Conservation (phyloP, 139 green algal genomes). For the Spirogloea muscicola region DNA sequence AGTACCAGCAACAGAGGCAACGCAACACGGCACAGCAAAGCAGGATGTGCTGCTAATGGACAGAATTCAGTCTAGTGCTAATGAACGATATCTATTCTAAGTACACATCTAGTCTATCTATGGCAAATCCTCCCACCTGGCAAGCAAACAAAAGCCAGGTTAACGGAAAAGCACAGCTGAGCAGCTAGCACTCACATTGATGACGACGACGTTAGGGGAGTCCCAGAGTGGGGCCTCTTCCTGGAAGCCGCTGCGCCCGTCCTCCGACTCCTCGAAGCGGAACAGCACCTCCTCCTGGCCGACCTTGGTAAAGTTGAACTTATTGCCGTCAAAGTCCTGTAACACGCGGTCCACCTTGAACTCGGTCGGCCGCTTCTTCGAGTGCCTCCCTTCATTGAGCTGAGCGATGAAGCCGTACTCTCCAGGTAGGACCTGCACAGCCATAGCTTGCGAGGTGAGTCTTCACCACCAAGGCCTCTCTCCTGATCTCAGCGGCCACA, state of each 20-base stretch:
- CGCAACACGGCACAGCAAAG: too few relatives aligned
- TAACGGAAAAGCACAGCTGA: too few relatives aligned
- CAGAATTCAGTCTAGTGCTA: too few relatives aligned
- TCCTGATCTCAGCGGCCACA: too few relatives aligned
- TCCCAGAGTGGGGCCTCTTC: constrained; percentile 13
- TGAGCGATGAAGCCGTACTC: constrained; percentile 83
- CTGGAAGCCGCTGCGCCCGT: constrained; percentile 21
- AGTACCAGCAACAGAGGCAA: too few relatives aligned
- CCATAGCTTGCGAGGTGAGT: too few relatives aligned
- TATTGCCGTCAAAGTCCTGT: constrained; percentile 84
- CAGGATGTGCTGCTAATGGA: too few relatives aligned
- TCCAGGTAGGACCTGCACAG: constrained; percentile 68
- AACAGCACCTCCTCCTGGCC: constrained; percentile 87
- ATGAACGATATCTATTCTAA: too few relatives aligned
- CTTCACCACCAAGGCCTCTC: too few relatives aligned
- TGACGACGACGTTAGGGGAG: constrained; percentile 83
- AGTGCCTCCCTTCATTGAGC: constrained; percentile 90
- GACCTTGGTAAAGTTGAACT: constrained; percentile 99
- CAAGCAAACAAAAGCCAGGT: too few relatives aligned
- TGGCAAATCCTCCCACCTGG: too few relatives aligned
- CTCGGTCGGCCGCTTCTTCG: constrained; percentile 95
- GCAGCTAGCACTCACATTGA: constrained; percentile 89
- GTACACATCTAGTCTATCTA: too few relatives aligned
- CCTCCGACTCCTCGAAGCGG: constrained; percentile 60
- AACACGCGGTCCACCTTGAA: constrained; percentile 86